Conservation (phyloP, 164 flowering plant species). For the Piper longum region DNA sequence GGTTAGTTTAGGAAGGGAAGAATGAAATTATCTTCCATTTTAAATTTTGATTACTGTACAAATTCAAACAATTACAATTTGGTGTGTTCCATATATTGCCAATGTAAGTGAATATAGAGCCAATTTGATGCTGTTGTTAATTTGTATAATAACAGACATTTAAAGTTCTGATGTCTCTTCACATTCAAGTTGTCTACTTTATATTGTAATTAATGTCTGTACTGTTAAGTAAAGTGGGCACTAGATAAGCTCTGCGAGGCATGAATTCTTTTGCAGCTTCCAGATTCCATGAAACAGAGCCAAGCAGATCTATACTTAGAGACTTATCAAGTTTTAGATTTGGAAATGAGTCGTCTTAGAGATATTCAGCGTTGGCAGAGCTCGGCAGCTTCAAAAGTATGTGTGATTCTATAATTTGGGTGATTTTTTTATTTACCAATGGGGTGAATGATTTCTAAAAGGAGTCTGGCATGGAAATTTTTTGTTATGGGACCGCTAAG, state of each 20-base stretch:
- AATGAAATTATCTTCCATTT: not conserved
- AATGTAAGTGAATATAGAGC: not conserved
- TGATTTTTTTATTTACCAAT: too few relatives aligned
- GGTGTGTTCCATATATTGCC: too few relatives aligned
- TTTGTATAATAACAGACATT: too few relatives aligned
- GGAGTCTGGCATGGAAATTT: too few relatives aligned
- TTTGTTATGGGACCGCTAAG: not conserved
- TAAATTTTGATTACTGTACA: not conserved
- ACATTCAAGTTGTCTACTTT: not conserved
- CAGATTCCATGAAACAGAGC: slow-evolving; percentile 97
- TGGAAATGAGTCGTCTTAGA: slow-evolving; percentile 98
- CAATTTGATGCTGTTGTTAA: not conserved
- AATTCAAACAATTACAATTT: not conserved
- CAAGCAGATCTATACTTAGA: slow-evolving; percentile 90
- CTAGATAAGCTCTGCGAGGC: not conserved
- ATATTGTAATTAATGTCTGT: not conserved
- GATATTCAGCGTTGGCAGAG: slow-evolving; percentile 99
- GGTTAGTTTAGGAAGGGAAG: slow-evolving; percentile 27
- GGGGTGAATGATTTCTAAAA: too few relatives aligned
- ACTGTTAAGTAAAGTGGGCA: not conserved
- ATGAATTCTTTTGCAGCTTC: slow-evolving; percentile 52
- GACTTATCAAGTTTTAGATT: slow-evolving; percentile 95
- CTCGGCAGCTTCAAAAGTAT: slow-evolving; percentile 85
- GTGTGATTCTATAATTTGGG: not conserved
- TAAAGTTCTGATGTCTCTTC: not conserved